These are phyloP conservation scores for Aspergillus chevalieri DNA, from an alignment of 2,329 filamentous ascomycete species.

Conservation along the genomic window DNA sequence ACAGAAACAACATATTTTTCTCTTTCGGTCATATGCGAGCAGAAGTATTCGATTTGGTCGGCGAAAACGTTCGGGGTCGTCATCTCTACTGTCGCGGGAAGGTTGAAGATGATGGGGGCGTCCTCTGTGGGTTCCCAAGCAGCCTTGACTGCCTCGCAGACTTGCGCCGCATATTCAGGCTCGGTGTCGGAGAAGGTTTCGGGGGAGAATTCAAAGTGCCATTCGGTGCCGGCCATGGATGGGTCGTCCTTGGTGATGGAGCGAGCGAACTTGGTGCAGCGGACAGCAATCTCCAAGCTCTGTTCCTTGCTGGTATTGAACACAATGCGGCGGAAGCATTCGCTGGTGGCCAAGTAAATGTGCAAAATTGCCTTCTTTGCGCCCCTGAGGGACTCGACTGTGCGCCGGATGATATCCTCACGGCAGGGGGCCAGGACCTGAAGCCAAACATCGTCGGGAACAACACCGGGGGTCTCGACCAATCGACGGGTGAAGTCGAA, in stretches of 20 bases:
- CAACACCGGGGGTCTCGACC: constrained; percentile 73
- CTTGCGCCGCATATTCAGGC: constrained; percentile 71
- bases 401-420: constrained; percentile 81
- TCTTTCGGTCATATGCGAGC: constrained; percentile 72
- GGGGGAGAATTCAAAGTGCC: constrained; percentile 46
- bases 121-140: constrained; percentile 80
- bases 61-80: constrained; percentile 91
- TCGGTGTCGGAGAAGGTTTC: constrained; percentile 79
- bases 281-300: constrained; percentile 72
- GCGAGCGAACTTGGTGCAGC: constrained; percentile 78
- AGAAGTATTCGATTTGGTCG: constrained; percentile 95
- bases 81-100: constrained; percentile 94
- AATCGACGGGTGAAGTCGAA: constrained; percentile 89
- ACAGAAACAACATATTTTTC: constrained; percentile 85
- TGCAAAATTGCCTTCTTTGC: constrained; percentile 92
- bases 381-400: constrained; percentile 80
- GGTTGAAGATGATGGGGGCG: constrained; percentile 89
- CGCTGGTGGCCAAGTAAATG: constrained; percentile 92
- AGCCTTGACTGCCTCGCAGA: constrained; percentile 89
- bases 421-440: constrained; percentile 91
- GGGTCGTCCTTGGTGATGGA: constrained; percentile 81
- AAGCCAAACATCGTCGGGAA: constrained; percentile 84
- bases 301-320: constrained; percentile 83
- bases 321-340: constrained; percentile 87
- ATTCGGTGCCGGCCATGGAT: constrained; percentile 49